phyloP scores from a whole-genome alignment of 257 asterid genomes.

The Rhazya stricta region DNA sequence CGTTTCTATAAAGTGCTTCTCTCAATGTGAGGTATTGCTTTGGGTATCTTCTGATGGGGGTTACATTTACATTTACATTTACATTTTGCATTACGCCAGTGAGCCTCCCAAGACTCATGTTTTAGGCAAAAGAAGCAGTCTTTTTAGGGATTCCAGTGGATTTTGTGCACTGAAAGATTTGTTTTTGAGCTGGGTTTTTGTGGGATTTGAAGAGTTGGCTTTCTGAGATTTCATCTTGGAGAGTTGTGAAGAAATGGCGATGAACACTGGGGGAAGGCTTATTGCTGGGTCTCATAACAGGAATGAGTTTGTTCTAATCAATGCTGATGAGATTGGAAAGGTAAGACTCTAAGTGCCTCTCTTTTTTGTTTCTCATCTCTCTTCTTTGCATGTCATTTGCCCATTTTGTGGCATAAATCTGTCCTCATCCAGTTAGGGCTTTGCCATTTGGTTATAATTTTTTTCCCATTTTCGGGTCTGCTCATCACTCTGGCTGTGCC shows the following conservation, averaged over 20 bases:
- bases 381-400: background rate
- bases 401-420: slow-evolving; percentile 5
- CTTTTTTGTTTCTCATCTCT: slow-evolving; percentile 18
- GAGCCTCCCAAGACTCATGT: slow-evolving; percentile 29
- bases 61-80: slow-evolving; percentile 23
- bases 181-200: slow-evolving; percentile 38
- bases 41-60: slow-evolving; percentile 41
- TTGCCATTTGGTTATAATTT: background rate
- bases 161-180: slow-evolving; percentile 30
- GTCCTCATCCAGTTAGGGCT: slow-evolving; percentile 14
- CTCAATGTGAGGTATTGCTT: slow-evolving; percentile 31
- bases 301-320: slow-evolving; percentile 67
- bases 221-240: slow-evolving; percentile 12
- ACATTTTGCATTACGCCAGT: slow-evolving; percentile 10
- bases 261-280: slow-evolving; percentile 80
- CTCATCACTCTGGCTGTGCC: background rate
- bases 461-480: background rate
- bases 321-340: slow-evolving; percentile 82
- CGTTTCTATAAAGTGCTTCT: slow-evolving; percentile 28
- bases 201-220: slow-evolving; percentile 27
- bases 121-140: slow-evolving; percentile 29
- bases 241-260: slow-evolving; percentile 37
- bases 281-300: slow-evolving; percentile 86
- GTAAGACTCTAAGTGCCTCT: slow-evolving; percentile 30
- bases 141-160: slow-evolving; percentile 18